These are phyloP conservation scores for Saccharomyces uvarum DNA, from an alignment of 1,139 yeast genomes.

Conservation along the genomic window DNA sequence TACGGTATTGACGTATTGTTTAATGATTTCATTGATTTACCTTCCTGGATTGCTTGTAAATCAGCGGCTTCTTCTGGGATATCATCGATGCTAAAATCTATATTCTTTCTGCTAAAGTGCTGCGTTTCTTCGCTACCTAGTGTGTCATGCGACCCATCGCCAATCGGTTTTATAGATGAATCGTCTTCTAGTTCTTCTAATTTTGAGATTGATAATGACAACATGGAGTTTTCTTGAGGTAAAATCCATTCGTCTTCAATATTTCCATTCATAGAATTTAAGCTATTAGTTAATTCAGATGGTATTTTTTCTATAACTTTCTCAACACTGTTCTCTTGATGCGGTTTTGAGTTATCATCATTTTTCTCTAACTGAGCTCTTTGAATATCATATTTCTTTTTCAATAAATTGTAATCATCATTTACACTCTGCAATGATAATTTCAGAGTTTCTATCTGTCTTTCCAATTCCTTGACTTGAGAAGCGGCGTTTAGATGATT, in stretches of 20 bases:
- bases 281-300: not conserved
- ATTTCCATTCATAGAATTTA: not conserved
- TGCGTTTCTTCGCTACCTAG: slow-evolving; percentile 1
- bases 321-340: not conserved
- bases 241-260: slow-evolving; percentile 15
- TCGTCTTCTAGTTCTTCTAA: not conserved
- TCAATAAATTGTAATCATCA: slow-evolving; percentile 25
- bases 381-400: slow-evolving; percentile 24
- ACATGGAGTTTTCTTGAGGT: slow-evolving; percentile 3
- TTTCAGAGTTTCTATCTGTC: slow-evolving; percentile 6
- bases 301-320: not conserved
- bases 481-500: not conserved
- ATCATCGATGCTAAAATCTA: slow-evolving; percentile 10
- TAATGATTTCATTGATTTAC: slow-evolving; percentile 2
- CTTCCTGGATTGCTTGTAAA: slow-evolving; percentile 11
- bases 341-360: slow-evolving; percentile 1
- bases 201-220: not conserved
- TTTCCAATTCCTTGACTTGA: slow-evolving; percentile 1
- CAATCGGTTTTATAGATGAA: not conserved
- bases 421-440: slow-evolving; percentile 9
- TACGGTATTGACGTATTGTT: slow-evolving; percentile 6
- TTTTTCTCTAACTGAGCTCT: slow-evolving; percentile 22
- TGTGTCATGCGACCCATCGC: not conserved
- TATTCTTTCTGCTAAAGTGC: slow-evolving; percentile 3
- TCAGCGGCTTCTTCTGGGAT: slow-evolving; percentile 26